A percentile compares a stretch with the other conserved stretches of the same genome.
phyloP scores from a whole-genome alignment of 306 rosid species.

The Ceratonia siliqua region DNA sequence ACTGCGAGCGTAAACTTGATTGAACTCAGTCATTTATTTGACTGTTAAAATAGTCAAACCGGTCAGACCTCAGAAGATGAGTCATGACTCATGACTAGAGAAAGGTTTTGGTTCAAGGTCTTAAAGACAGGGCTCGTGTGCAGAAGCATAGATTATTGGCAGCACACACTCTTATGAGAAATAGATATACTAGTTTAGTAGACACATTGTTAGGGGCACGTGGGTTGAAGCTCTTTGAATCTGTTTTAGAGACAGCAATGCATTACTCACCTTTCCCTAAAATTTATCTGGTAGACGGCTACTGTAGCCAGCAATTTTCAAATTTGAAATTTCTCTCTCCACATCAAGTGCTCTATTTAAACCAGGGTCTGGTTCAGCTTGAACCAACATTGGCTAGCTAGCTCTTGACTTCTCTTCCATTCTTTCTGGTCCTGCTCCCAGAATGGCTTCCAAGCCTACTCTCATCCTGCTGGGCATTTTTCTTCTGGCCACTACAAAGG shows the following conservation, averaged over 20 bases:
- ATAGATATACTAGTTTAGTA: not conserved
- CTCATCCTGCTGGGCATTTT: not conserved
- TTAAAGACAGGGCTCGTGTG: not conserved
- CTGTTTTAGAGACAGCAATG: not conserved
- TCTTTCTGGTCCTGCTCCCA: not conserved
- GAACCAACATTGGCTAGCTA: not conserved
- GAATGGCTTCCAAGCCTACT: conserved; percentile 1
- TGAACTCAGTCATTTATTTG: not conserved
- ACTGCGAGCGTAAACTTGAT: not conserved
- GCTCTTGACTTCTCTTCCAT: not conserved
- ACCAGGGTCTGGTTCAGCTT: not conserved
- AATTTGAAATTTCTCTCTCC: not conserved
- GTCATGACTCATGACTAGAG: not conserved
- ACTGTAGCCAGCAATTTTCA: too few species aligned
- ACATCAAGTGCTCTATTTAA: conserved; percentile 1
- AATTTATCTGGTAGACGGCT: too few species aligned
- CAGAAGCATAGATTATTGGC: not conserved
- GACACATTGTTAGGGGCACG: not conserved
- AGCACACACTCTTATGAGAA: not conserved
- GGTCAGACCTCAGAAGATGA: not conserved
- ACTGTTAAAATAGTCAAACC: not conserved
- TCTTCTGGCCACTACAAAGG: not conserved
- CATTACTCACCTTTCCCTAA: too few species aligned
- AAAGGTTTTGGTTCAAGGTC: not conserved
- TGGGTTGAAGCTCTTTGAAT: not conserved